A percentile compares a stretch with the other conserved stretches of the same genome.
These are phyloP conservation scores for Aspergillus nomiae DNA, from an alignment of 2,329 filamentous ascomycete species.

Conservation along the genomic window DNA sequence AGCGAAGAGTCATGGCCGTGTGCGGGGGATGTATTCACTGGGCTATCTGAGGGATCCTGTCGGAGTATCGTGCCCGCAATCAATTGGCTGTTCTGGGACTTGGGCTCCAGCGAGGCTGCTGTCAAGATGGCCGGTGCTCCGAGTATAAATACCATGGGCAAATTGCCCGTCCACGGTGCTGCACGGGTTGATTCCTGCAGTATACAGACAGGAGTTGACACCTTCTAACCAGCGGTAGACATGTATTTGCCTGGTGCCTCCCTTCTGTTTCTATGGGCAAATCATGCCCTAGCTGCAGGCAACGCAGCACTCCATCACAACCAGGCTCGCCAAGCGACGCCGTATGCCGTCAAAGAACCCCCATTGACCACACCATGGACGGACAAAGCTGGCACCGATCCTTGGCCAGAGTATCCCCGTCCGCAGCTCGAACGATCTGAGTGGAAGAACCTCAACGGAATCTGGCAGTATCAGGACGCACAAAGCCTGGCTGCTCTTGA, in stretches of 20 bases:
- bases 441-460: constrained; percentile 54
- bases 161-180: not conserved
- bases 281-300: constrained; percentile 1
- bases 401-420: constrained; percentile 54
- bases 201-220: not conserved
- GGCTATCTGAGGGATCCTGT: not conserved
- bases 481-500: constrained; percentile 40
- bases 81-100: not conserved
- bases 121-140: not conserved
- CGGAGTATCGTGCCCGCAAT: not conserved
- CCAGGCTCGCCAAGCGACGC: constrained; percentile 10
- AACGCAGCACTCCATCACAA: constrained; percentile 1
- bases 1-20: not conserved
- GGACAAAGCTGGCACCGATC: constrained; percentile 48
- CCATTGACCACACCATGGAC: constrained; percentile 51
- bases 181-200: not conserved
- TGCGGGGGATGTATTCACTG: constrained; percentile 2
- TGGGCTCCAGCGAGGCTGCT: not conserved
- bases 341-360: constrained; percentile 44
- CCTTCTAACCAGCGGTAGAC: not conserved
- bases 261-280: constrained; percentile 10
- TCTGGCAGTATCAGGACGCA: constrained; percentile 51
- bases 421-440: constrained; percentile 48
- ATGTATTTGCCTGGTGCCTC: constrained; percentile 1
- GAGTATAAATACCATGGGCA: not conserved